Evolutionary conservation across 371 early-diverging fungal species (phyloP), one percentile per base, ranked within the genome.

Genomic region (Syncephalastrum sp.): DNA sequence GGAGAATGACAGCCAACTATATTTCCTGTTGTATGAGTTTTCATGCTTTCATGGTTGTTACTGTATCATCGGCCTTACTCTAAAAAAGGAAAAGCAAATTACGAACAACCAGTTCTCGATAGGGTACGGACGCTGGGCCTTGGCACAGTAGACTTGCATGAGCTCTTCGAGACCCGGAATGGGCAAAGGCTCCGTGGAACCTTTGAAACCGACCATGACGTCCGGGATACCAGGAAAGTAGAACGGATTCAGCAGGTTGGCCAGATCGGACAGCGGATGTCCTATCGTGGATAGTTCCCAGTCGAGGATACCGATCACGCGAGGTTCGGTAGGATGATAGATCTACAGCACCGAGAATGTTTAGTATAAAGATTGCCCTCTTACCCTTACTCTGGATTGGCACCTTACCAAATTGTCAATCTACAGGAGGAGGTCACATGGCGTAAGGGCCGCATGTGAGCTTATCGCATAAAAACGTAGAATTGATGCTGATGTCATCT

Each of bases 211-310:
- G 17, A 61, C 50, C 47, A 74, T 53, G 14, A 62, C 57, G 10
- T 25, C 21, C 16, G 49, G 56, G 19, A 63, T 67, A 10, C 56
- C 29, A 13, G 79, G 77, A 3, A 82, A 47, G 56, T 87, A 87
- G 61, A 83, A 93, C 4, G 88, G 91, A 67, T 90, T 85, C 49
- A 95, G 69, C 54, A 95, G 65, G 62, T 94, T 95, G 38, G 94
- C 89, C 8, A 97, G 72, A 65, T 97, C 97, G 13, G 94, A 85
- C 44, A 90, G 81, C 25, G 97, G 97, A 67, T 97, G 94, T 5
- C 96, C 97, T 52, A 97, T 85, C 3, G 97, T 95, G 38, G 92
- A 91, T 15, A 97, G 70, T 67, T 97, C 97, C 96, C 97, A 97
- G 65, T 96, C 97, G 21, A 97, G 81, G n/a, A 96, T 79, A 21